Percentiles rank a stretch among this genome's conserved stretches.
Evolutionary conservation across 2,329 filamentous ascomycete species (phyloP).

Genomic region (Fusarium sp.): DNA sequence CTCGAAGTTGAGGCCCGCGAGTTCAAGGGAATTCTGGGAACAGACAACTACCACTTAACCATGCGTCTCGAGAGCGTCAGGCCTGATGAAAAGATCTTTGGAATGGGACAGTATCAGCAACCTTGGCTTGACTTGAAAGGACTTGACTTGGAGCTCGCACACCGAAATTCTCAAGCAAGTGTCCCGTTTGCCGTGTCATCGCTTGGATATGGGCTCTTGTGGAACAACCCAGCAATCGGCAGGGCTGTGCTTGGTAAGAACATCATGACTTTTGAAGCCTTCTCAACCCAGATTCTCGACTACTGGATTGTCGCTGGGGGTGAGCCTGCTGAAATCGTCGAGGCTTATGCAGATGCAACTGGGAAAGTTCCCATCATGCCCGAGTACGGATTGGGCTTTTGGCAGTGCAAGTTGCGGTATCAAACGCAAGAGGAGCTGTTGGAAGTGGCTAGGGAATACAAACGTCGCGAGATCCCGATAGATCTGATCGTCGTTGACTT

Average conservation of each 20-base stretch:
- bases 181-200: conserved; percentile 73
- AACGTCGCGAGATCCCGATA: conserved; percentile 66
- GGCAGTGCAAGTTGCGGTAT: conserved; percentile 77
- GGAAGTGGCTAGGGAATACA: conserved; percentile 71
- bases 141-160: conserved; percentile 72
- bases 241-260: conserved; percentile 72
- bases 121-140: conserved; percentile 74
- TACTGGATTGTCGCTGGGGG: conserved; percentile 74
- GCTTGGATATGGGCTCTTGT: conserved; percentile 72
- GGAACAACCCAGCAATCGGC: conserved; percentile 75
- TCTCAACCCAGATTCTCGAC: conserved; percentile 69
- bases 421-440: conserved; percentile 75
- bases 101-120: conserved; percentile 79
- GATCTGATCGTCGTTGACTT: conserved; percentile 77
- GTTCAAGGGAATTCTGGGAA: conserved; percentile 65
- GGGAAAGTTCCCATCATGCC: conserved; percentile 76
- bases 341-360: conserved; percentile 68
- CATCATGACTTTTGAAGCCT: conserved; percentile 71
- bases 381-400: conserved; percentile 76
- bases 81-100: conserved; percentile 71
- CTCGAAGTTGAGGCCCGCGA: conserved; percentile 70
- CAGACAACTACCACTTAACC: conserved; percentile 67
- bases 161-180: conserved; percentile 75
- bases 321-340: conserved; percentile 66
- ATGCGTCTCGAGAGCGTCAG: conserved; percentile 69